Base-by-base conservation (phyloP, 2,329 filamentous ascomycete species). In the Calonectria ilicicola region DNA sequence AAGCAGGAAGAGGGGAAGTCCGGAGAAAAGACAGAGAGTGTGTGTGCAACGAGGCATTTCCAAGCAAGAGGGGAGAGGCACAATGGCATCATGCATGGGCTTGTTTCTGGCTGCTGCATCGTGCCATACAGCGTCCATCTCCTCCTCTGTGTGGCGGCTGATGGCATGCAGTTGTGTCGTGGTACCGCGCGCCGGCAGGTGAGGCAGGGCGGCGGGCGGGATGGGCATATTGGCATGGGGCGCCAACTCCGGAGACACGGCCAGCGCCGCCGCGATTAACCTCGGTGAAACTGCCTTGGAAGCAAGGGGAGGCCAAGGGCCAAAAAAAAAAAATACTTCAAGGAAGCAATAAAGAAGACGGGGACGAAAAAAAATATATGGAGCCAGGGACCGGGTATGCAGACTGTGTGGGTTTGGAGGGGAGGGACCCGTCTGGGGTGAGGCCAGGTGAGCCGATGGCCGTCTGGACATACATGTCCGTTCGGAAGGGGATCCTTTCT, bases 271-370 rank as follows among this genome's bases (percentile, higher is more conserved):
- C 23, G 40, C 38, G 12, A 19, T 63, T 63, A 77, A 78, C 77
- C 77, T 79, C 77, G 77, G 77, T 79, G 77, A 79, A 79, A 74
- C 62, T 64, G 42, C 35, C 74, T 56, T 68, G 74, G 65, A 73
- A 72, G 65, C 70, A 46, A 35, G 32, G 8, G 10, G 10, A 14
- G 32, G 32, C 3, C 3, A 10, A 10, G 66, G 46, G 53, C 32
- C 40, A 42, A 53, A 26, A 23, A 35, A 46, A 49, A 66, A 38
- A 65, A 32, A 26, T 15, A 21, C 32, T 27, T n/a, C 44, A 56
- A 26, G 47, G 67, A 65, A 46, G 27, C 38, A 47, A 46, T 38
- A 23, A 69, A 70, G 65, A 70, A 60, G 42, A 62, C 56, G 38
- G 60, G 66, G 68, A 71, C 72, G 67, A 72, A 64, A 67, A 73